Evolutionary conservation across 371 early-diverging fungal genomes (phyloP), one percentile per base, ranked within the genome.

Genomic region (Actinomortierella wolfii): DNA sequence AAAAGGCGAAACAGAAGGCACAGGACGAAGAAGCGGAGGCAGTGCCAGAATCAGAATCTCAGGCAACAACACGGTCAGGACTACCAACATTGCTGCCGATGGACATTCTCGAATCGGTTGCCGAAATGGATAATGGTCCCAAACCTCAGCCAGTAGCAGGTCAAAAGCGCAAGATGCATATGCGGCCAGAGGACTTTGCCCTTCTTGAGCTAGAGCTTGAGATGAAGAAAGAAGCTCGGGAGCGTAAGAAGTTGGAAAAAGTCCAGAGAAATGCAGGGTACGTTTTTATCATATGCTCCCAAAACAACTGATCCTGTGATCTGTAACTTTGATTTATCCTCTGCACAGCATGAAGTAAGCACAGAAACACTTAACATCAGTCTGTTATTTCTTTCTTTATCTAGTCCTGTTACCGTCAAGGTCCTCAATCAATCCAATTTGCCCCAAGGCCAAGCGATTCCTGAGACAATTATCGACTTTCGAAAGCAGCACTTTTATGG

Each of bases 351-450:
- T 41, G 42, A 17, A 41, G 17, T 20, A 46, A 20, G 21, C 15
- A 15, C 45, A 4, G 17, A 20, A 45, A 5, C 2, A 11, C 47
- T 47, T 18, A 47, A 8, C 20, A 6, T 21, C 7, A 34, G 7
- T 34, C 11, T 34, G 1, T 47, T 47, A 11, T 47, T 8, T 47
- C 39, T 34, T 28, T 46, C n/a, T 44, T 28, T 3, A 24, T 5
- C 0, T 64, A 73, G 74, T 34, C 74, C 74, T 21, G 74, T 73
- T 5, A 73, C 74, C 1, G 74, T 73, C 43, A 73, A 73, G 60
- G 74, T 67, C 1, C n/a, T 73, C 46, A 66, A 73, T 9, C 51
- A 67, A 41, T 73, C 67, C 9, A 29, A 42, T 0, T 11, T 67
- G 44, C 63, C 67, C 48, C 58, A 63, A 49, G 74, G 74, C 34